Base-by-base conservation (phyloP, 1,284 basidiomycete species). In the Cryptococcus depauperatus region DNA sequence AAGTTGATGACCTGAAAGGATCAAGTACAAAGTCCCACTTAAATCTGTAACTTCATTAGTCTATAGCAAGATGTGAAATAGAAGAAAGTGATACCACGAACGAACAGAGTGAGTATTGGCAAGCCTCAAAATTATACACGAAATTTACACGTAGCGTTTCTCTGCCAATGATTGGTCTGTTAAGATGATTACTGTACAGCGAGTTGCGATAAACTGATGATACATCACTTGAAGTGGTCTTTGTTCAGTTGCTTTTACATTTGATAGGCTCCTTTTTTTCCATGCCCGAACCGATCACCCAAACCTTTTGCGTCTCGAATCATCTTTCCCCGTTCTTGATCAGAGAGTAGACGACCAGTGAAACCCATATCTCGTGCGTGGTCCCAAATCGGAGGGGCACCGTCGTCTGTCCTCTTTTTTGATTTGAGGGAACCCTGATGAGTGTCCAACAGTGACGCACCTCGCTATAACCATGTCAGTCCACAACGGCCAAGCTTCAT, bases 351-450 rank as follows among this genome's bases (percentile, higher is more conserved):
- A 41, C 85, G 73, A 5, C 90, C 90, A 4, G 81, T 81, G 11
- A 91, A 61, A 3, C 78, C 78, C 87, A 95, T 91, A 69, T 91
- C 87, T 19, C 86, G 75, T 32, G 79, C 74, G 57, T 85, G 85
- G 57, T 95, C 89, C 90, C 90, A 95, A 34, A 92, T 85, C 0
- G 62, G 82, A 0, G 78, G 70, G 0, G 77, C 71, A 37, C 76
- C 77, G 26, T 80, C 78, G 11, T 79, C 68, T 22, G 59, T 51
- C 40, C 66, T 61, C 39, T 59, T 51, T 22, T 64, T 59, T 47
- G 46, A 37, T 5, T 46, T 35, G 5, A 47, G 32, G 67, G 71
- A 52, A 44, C 54, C 41, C 10, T 74, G 58, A 60, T 91, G 87
- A 52, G 79, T 75, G 1, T 83, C 77, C 2, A 92, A 70, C 3